Evolutionary conservation across 306 rosid species (phyloP), one percentile per base, ranked within the genome.

Genomic region (Vigna mungo): DNA sequence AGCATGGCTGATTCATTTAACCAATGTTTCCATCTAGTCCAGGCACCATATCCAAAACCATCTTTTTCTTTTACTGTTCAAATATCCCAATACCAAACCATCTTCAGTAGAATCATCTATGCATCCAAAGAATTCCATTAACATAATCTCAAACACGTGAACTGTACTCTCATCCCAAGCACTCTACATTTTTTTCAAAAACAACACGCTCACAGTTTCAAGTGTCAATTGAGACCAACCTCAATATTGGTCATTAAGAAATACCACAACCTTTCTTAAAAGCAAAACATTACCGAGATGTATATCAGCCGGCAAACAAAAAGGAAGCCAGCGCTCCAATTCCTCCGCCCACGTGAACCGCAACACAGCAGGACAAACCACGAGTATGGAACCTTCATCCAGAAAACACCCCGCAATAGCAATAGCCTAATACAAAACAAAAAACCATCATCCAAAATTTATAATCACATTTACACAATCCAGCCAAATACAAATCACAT

Each of bases 271-370:
- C 11, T 39, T 23, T 71, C 34, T 36, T 44, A 44, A 47, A 58
- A 1, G 16, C 13, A 75, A 49, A 69, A 63, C 44, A 75, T 81
- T 90, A 94, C 98, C 97, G 3, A 92, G 88, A 81, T 92, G 98
- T 56, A 92, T 79, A 81, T 92, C 98, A 49, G 96, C 79, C 41
- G 97, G 97, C 89, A 87, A 87, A 82, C 91, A 93, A 75, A 56
- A 84, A 61, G 98, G 98, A 86, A 94, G 91, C 97, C 98, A 92
- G 13, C 88, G 92, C 86, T 95, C 98, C 72, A 95, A 74, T 78
- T 95, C 98, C 85, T 95, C 98, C 3, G 97, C 98, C 98, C 98
- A 95, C 0, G 97, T 82, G 86, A 83, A 92, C 36, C 98, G 91
- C 87, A 95, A 82, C 78, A 95, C 86, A 46, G 98, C 98, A 25